Evolutionary conservation across 805 yeast genomes (phyloP), one percentile per base, ranked within the genome.

Genomic region (Saccharomyces paradoxus): DNA sequence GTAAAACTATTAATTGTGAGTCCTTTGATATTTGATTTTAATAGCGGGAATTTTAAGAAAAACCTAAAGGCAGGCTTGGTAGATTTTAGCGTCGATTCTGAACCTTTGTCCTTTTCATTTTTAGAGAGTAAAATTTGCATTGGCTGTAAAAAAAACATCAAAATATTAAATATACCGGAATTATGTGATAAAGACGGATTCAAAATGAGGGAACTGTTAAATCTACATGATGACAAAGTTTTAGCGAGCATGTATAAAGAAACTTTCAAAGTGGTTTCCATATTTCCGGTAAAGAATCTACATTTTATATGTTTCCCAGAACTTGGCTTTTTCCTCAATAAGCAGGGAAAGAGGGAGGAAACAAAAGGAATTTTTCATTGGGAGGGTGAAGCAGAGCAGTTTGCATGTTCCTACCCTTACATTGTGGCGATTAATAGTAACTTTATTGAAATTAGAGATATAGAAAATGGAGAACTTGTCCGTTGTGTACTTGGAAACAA

Each of bases 101-200:
- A 94, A 62, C 96, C 97, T 1, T 87, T 92, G 32, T 86, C 96
- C 7, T 84, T 94, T 17, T 90, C 96, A 26, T 92, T 92, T 66
- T 76, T 94, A 71, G 89, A 89, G 67, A 83, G 91, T 3, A 87
- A 86, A 64, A 74, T 94, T 58, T 92, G 97, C 75, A 86, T 94
- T 59, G 99, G 99, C 27, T 94, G 99, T 65, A 85, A 96, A 30
- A 89, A 86, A 68, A 99, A 99, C 0, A 94, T 94, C 74, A 97
- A 94, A 73, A 89, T 94, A 64, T 89, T 94, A 37, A 86, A 95
- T 17, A 75, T 91, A 46, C 87, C 86, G 56, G 44, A 17, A 17
- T 12, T 8, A 8, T 37, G 17, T 8, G 24, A 37, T 9, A 87
- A 85, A 50, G 84, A 87, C 53, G 86, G 82, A 57, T 91, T 91